Conservation (phyloP, 495 filamentous ascomycete species). For the Cercophora sp. region DNA sequence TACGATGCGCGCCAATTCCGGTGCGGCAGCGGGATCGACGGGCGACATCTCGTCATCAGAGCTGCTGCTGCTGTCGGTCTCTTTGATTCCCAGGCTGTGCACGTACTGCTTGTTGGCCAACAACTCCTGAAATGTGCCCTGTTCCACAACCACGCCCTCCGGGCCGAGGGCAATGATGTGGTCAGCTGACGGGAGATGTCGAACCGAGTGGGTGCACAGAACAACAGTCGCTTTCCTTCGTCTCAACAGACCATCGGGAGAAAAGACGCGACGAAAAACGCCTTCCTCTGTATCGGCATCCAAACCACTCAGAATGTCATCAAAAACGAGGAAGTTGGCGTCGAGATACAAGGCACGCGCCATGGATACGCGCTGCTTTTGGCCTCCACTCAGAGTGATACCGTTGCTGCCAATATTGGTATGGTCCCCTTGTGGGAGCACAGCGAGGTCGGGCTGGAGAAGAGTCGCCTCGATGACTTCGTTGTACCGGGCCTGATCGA, state of each 20-base stretch:
- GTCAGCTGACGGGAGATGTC: slow-evolving; percentile 50
- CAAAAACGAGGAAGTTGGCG: slow-evolving; percentile 28
- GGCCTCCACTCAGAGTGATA: slow-evolving; percentile 60
- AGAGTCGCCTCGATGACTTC: slow-evolving; percentile 63
- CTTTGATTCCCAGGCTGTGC: slow-evolving; percentile 14
- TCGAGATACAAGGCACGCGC: slow-evolving; percentile 34
- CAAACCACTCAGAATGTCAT: slow-evolving; percentile 58
- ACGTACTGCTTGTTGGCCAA: slow-evolving; percentile 23
- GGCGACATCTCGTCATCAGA: background rate
- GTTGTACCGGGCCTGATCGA: slow-evolving; percentile 57
- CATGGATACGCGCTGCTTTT: slow-evolving; percentile 56
- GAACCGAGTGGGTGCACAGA: slow-evolving; percentile 25
- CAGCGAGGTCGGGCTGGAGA: slow-evolving; percentile 52
- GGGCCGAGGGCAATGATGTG: slow-evolving; percentile 34
- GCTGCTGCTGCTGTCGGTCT: background rate
- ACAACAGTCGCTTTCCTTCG: slow-evolving; percentile 20
- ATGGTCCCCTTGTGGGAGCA: slow-evolving; percentile 37
- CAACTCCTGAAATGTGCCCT: slow-evolving; percentile 24
- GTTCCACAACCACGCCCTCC: slow-evolving; percentile 23
- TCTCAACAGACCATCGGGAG: slow-evolving; percentile 22
- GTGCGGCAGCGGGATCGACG: background rate
- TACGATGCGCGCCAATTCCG: background rate
- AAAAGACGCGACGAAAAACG: slow-evolving; percentile 54
- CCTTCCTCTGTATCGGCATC: slow-evolving; percentile 59
- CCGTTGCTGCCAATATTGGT: slow-evolving; percentile 63